Base-by-base conservation (phyloP, 345 rosid species). In the Reutealis trisperma region DNA sequence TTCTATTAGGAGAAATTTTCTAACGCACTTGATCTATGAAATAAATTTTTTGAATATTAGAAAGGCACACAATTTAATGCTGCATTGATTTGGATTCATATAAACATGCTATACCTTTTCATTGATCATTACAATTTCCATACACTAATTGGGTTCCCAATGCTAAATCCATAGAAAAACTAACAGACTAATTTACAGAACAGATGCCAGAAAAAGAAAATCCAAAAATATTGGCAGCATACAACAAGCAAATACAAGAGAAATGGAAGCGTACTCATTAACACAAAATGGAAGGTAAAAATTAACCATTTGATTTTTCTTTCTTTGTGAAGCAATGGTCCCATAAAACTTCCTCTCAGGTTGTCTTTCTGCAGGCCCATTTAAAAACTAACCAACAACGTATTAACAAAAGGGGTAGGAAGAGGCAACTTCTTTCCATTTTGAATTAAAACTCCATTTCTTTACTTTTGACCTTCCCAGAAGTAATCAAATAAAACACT, bases 401-500 rank as follows among this genome's bases (percentile, higher is more conserved):
- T 54, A 70, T 68, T 45, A 63, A 75, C 80, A 68, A 60, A 47
- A 74, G 79, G 30, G 60, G 74, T n/a, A 61, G 55, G 37, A 24
- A 72, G 7, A 34, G 61, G 45, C 30, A 27, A 64, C 63, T 65
- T 52, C 70, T 75, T 57, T 21, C 57, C 27, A 27, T 59, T 25
- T 63, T 16, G 49, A 32, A 18, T 55, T 47, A 58, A 18, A 76
- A 76, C 63, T 73, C 22, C 42, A 58, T 63, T 72, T 27, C 68
- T 61, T 66, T 16, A 69, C 62, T 37, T 47, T 52, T 42, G 73
- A 45, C 62, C 45, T 72, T 66, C 67, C 14, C 59, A 22, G 21
- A 22, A 71, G 60, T 52, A 67, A 52, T 30, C 62, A 70, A 67
- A 16, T 58, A 66, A 62, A 71, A 75, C 67, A 27, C 59, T 68